phyloP scores from a whole-genome alignment of 2,329 filamentous ascomycete genomes.

The Colletotrichum magnum region DNA sequence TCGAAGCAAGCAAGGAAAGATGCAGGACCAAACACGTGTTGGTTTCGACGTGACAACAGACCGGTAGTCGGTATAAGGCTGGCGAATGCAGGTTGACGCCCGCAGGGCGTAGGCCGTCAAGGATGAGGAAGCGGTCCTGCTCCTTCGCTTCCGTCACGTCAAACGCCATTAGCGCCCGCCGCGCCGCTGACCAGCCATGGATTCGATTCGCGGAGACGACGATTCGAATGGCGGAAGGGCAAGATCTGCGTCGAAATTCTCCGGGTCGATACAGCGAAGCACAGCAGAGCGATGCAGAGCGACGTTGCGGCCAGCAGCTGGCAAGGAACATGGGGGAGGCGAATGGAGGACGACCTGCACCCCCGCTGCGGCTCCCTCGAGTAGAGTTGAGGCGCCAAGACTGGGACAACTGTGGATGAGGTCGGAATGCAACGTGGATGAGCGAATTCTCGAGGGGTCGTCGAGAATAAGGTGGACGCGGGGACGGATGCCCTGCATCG shows the following conservation, averaged over 20 bases:
- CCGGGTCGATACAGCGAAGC: constrained; percentile 20
- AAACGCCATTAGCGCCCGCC: constrained; percentile 12
- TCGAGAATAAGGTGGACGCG: not conserved
- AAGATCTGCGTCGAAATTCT: constrained; percentile 20
- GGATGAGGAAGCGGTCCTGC: constrained; percentile 17
- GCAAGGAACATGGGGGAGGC: constrained; percentile 29
- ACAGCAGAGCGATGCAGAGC: not conserved
- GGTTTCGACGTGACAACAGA: not conserved
- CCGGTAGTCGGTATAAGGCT: constrained; percentile 25
- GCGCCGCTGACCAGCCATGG: constrained; percentile 11
- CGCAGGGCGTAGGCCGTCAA: constrained; percentile 10
- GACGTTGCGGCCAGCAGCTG: not conserved
- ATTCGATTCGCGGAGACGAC: constrained; percentile 1
- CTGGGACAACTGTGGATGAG: constrained; percentile 6
- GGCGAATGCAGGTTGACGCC: constrained; percentile 22
- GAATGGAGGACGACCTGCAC: not conserved
- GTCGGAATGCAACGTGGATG: constrained; percentile 20
- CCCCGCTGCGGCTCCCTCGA: constrained; percentile 19
- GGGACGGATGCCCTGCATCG: too few relatives aligned
- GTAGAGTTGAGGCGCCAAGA: constrained; percentile 20
- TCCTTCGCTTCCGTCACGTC: constrained; percentile 21
- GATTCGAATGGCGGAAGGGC: not conserved
- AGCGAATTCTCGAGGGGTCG: not conserved
- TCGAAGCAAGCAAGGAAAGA: not conserved
- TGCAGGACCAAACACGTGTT: not conserved